Base-by-base conservation (phyloP, 2,329 filamentous ascomycete genomes). In the Scedosporium dehoogii region DNA sequence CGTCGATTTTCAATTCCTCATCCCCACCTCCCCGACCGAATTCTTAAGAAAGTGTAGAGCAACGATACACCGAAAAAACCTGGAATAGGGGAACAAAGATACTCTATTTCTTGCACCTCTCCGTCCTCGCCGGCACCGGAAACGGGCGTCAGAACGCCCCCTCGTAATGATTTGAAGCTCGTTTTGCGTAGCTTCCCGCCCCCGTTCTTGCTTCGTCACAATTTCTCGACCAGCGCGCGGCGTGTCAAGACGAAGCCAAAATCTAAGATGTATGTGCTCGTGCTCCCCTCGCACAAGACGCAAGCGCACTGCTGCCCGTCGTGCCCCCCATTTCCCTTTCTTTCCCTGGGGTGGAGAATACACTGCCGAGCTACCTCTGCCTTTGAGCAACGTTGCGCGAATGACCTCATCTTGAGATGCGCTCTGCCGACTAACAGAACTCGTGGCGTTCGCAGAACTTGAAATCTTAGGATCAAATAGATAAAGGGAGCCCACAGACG, bases 361-460 rank as follows among this genome's bases (percentile, higher is more conserved):
- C 18, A 27, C 21, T 23, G 51, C 23, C n/a, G n/a, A 44, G 23
- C 21, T n/a, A 16, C 27, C 21, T 48, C 6, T 21, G 23, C 23
- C 3, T 55, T 41, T 23, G 48, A 42, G 48, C 29, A 56, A 56
- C 46, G 46, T 61, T 61, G 27, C 59, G 59, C 59, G 27, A 18
- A 25, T 29, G 18, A 9, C 46, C 29, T 56, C 51, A 23, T 23
- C 23, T 44, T 44, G 6, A 16, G 10, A 61, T 61, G 59, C 48
- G 59, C 48, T 41, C 12, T 56, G 29, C 59, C 46, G 48, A 56
- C 59, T 61, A 63, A 58, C 41, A 58, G 51, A 41, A 44, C 58
- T 18, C 41, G 23, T 62, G n/a, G 9, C 56, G 27, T 38, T 27
- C 27, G 42, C 29, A 41, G 27, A 29, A 25, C 38, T 46, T 46